Conservation (phyloP, 805 yeast species). For the Saccharomyces kudriavzevii region DNA sequence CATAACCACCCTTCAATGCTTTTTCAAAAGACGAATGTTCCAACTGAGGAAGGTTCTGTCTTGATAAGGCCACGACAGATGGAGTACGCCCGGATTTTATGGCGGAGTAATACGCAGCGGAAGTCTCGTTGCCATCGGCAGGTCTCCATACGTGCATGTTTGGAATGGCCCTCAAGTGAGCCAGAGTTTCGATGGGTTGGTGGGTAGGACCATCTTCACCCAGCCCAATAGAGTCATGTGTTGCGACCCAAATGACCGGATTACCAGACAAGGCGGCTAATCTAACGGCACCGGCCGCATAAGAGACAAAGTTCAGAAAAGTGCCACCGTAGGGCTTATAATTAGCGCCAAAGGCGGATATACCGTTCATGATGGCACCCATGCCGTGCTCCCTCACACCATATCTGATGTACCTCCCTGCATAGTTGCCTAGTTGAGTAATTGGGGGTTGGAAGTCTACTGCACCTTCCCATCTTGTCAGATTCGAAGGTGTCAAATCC, state of each 20-base stretch:
- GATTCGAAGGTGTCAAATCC: conserved; percentile 93
- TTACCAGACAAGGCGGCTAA: conserved; percentile 75
- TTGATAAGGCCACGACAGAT: conserved; percentile 64
- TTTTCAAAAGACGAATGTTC: conserved; percentile 87
- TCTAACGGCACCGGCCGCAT: conserved; percentile 84
- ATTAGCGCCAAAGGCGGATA: conserved; percentile 79
- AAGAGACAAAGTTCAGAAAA: conserved; percentile 85
- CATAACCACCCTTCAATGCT: conserved; percentile 93
- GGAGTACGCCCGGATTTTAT: conserved; percentile 58
- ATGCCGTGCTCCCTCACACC: conserved; percentile 99
- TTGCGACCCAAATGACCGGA: conserved; percentile 81
- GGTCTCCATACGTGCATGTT: conserved; percentile 86
- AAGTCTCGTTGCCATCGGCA: conserved; percentile 83
- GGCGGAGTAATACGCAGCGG: conserved; percentile 72
- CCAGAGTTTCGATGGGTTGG: conserved; percentile 84
- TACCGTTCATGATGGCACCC: conserved; percentile 98
- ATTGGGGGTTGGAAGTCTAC: conserved; percentile 88
- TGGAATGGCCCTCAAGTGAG: conserved; percentile 80
- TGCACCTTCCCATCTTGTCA: conserved; percentile 79
- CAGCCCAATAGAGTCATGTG: conserved; percentile 83
- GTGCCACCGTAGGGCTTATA: conserved; percentile 93
- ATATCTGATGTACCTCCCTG: conserved; percentile 91
- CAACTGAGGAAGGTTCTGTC: conserved; percentile 89
- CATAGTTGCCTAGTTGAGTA: conserved; percentile 71
- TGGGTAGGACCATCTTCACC: conserved; percentile 95